These are phyloP conservation scores for Penstemon davidsonii DNA, from an alignment of 257 asterid species.

Conservation along the genomic window DNA sequence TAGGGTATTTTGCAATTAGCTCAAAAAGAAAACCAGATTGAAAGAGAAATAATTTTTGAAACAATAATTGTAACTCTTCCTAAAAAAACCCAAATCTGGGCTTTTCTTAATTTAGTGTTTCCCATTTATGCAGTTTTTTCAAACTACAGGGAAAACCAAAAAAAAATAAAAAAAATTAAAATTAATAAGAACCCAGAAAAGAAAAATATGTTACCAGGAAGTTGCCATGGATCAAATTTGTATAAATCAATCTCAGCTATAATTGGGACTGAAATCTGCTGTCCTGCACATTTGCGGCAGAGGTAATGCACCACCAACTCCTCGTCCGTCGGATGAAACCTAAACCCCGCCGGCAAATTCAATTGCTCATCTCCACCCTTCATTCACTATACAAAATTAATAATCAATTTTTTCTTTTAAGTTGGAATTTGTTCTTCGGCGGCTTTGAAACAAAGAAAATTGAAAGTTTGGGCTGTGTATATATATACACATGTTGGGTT, in stretches of 20 bases:
- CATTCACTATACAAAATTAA: constrained; percentile 26
- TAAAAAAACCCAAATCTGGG: not conserved
- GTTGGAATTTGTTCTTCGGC: no score
- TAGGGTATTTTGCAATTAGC: no score
- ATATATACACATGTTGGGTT: not conserved
- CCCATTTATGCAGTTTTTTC: not conserved
- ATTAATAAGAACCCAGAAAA: not conserved
- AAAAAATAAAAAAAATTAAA: no score
- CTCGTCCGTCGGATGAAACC: constrained; percentile 50
- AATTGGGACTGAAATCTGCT: constrained; percentile 46
- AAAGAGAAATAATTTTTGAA: not conserved
- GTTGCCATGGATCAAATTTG: constrained; percentile 77
- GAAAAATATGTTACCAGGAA: constrained; percentile 47
- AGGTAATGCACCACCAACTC: constrained; percentile 44
- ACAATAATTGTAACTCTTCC: not conserved
- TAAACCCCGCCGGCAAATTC: constrained; percentile 44
- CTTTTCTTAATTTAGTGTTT: not conserved
- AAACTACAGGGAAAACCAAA: not conserved
- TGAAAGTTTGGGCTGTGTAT: constrained; percentile 4
- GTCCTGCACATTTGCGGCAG: constrained; percentile 50
- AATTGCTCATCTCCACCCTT: constrained; percentile 37
- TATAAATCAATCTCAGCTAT: constrained; percentile 74
- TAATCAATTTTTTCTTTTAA: not conserved
- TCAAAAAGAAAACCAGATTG: not conserved
- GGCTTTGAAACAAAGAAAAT: constrained; percentile 20